These are phyloP conservation scores for Chlorella sp. DNA, from an alignment of 139 green algal genomes.

Conservation along the genomic window DNA sequence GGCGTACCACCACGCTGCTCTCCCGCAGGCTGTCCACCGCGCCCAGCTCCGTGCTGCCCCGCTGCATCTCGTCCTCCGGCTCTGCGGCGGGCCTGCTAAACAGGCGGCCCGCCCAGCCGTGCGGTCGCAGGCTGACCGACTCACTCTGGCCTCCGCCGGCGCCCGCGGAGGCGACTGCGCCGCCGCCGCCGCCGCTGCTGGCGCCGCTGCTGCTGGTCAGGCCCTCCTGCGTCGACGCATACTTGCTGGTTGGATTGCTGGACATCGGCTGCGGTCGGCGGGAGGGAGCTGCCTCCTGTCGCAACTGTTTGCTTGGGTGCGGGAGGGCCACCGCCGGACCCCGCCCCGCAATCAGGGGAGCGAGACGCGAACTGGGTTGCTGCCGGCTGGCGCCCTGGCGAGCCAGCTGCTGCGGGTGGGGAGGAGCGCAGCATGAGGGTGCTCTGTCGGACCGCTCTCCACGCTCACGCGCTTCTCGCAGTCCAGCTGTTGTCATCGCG, in stretches of 20 bases:
- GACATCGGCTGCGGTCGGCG: no score
- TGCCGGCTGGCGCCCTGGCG: no score
- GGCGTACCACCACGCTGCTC: constrained; percentile 17
- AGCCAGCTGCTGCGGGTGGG: no score
- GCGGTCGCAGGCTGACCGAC: neutral
- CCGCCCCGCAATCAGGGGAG: no score
- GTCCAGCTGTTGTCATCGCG: no score
- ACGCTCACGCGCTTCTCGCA: no score
- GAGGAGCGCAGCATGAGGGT: no score
- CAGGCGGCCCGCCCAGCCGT: neutral
- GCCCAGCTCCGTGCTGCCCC: neutral
- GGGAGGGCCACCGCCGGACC: no score
- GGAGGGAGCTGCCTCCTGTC: no score
- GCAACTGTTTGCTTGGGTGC: no score
- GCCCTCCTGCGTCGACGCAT: neutral
- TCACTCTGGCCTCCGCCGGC: neutral
- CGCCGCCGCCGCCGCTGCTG: neutral
- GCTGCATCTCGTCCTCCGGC: neutral
- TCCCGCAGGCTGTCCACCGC: neutral
- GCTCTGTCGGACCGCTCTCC: no score
- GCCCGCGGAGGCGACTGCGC: neutral
- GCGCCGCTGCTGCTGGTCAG: neutral
- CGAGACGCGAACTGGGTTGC: no score
- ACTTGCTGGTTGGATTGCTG: neutral
- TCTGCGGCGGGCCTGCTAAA: neutral